Evolutionary conservation across 129 eudicot species (phyloP), one percentile per base, ranked within the genome.

Genomic region (Lactuca saligna): DNA sequence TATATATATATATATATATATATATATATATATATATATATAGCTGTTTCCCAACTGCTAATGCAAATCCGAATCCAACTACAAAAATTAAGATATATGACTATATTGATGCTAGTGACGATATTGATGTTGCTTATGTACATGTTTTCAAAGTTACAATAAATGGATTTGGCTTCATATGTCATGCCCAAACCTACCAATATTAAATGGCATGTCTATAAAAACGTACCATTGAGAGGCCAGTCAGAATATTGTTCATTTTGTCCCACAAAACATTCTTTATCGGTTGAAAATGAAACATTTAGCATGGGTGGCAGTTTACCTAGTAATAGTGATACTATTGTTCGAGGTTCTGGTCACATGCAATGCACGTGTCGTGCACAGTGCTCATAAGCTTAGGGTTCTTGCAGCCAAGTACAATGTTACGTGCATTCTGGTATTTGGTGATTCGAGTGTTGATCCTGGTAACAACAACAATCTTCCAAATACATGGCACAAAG

Each of bases 401-500:
- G 59, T 32, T 62, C 17, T 63, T 25, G 88, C 78, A 17, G 72
- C 81, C 6, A 67, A 81, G 78, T 70, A 80, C 31, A 84, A 87
- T 33, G 68, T 80, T 63, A 76, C 85, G 17, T 84, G 82, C 68
- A 42, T 87, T 46, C 10, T 85, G 41, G 85, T 88, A 57, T 85
- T 88, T 66, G 95, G 95, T 0, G 95, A 88, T 69, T 88, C 95
- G 5, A 78, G 86, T 63, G 95, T 85, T 1, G 95, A 88, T 79
- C 91, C 91, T 12, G 95, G 95, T 10, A 85, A 88, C 68, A 88
- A 88, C 72, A 88, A 88, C 54, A 66, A 82, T 72, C 73, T 54
- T 15, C 74, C 81, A 3, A 13, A 42, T 8, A 84, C 88, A 1
- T n/a, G 66, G 42, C 70, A 57, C 38, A 87, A 77, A 69, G 75